Base-by-base conservation (phyloP, 2,329 filamentous ascomycete species). In the Pezicula radicicola region DNA sequence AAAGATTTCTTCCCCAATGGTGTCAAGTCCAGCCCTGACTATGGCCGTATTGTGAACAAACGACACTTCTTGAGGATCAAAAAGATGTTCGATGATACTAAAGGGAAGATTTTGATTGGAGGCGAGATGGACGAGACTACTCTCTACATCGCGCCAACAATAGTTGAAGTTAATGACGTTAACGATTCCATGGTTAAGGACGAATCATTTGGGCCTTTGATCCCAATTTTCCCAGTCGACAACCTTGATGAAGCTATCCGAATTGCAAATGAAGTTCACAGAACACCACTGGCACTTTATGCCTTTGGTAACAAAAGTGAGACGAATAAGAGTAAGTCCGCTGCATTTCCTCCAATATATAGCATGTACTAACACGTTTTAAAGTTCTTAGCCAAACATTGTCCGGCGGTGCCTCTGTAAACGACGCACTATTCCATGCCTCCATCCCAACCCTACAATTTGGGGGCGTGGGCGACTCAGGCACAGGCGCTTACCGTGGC, bases 141-240 rank as follows among this genome's bases (percentile, higher is more conserved):
- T 30, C 84, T 88, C 46, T 97, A 88, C 71, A 94, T 99, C 61
- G 91, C 93, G 68, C 90, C 92, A 1, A 99, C 94, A 0, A 84
- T 93, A n/a, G 85, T 99, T n/a, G 79, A 90, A 55, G 87, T 97
- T 36, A 78, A 89, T 59, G 84, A 83, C 55, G 67, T 80, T 15
- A 80, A 92, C 46, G 93, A 96, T 71, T 79, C 86, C 7, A 82
- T 97, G 70, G 80, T 97, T 65, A 73, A 75, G 21, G 83, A 96
- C 57, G 94, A 99, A 74, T 90, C 86, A 41, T 99, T 99, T 67
- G 94, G 93, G 6, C 94, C 94, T n/a, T 78, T 96, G 54, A 91
- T 96, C 60, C 86, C 89, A 56, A 84, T 97, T 56, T 74, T 96
- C 49, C 80, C 91, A 0, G 87, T 91, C 50, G 81, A 90, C 58